phyloP scores from a whole-genome alignment of 257 asterid genomes.

The Craterostigma plantagineum region DNA sequence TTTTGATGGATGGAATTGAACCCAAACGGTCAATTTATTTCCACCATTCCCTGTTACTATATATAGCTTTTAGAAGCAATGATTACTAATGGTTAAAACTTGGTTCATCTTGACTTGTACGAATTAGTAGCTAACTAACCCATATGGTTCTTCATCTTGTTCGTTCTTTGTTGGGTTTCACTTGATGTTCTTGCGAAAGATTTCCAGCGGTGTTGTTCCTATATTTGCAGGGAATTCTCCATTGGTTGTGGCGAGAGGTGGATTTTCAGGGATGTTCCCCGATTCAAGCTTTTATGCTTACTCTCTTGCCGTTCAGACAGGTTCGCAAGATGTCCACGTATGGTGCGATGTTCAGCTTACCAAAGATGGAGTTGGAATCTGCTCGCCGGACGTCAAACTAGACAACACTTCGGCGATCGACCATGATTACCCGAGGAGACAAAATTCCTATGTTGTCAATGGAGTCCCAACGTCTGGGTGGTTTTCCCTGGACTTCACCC shows the following conservation, averaged over 20 bases:
- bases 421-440: neutral
- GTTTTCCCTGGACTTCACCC: conserved; percentile 54
- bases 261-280: conserved; percentile 68
- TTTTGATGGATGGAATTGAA: too few relatives aligned
- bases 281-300: conserved; percentile 52
- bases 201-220: neutral
- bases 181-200: too few relatives aligned
- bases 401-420: conserved; percentile 31
- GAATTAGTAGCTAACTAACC: too few relatives aligned
- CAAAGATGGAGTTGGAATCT: conserved; percentile 61
- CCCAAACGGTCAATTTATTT: too few relatives aligned
- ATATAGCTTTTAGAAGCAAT: too few relatives aligned
- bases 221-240: conserved; percentile 45
- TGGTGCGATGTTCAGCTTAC: conserved; percentile 92
- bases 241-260: conserved; percentile 59
- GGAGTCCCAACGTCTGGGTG: conserved; percentile 39
- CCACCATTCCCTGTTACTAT: too few relatives aligned
- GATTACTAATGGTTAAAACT: too few relatives aligned
- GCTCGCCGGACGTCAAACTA: conserved; percentile 46
- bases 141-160: too few relatives aligned
- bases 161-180: too few relatives aligned
- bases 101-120: too few relatives aligned
- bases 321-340: conserved; percentile 16
- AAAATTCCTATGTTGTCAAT: conserved; percentile 29
- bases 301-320: conserved; percentile 11